A percentile compares a stretch with the other conserved stretches of the same genome.
Conservation (phyloP, 176 grass and related monocot genomes). For the Secale cereale region DNA sequence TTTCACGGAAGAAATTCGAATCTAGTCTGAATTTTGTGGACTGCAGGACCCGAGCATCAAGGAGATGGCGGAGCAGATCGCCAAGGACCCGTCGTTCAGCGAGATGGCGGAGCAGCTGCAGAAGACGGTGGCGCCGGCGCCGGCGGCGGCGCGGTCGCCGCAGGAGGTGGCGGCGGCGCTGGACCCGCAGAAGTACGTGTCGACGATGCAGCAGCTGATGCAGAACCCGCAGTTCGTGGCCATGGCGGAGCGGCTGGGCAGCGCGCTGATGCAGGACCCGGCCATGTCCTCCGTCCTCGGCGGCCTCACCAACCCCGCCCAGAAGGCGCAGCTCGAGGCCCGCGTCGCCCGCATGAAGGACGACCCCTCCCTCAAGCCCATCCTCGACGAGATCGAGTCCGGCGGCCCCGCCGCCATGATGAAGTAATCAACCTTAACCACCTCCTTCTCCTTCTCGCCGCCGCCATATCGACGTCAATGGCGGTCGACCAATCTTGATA, state of each 20-base stretch:
- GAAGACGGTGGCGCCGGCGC: constrained; percentile 52
- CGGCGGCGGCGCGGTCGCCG: constrained; percentile 27
- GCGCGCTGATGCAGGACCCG: constrained; percentile 96
- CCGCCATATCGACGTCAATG: not conserved
- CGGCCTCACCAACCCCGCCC: constrained; percentile 65
- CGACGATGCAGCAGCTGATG: constrained; percentile 95
- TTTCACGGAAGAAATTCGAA: not conserved
- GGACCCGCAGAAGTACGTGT: constrained; percentile 83
- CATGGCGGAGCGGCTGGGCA: constrained; percentile 86
- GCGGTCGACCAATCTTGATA: too few relatives aligned
- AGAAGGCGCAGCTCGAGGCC: constrained; percentile 76
- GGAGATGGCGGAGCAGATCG: constrained; percentile 97
- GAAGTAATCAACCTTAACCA: constrained; percentile 56
- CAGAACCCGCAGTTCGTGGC: constrained; percentile 88
- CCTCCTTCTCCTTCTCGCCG: too few relatives aligned
- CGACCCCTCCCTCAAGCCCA: constrained; percentile 74
- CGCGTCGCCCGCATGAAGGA: constrained; percentile 80
- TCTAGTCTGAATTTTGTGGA: not conserved
- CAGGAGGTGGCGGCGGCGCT: constrained; percentile 27
- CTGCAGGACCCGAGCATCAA: constrained; percentile 85
- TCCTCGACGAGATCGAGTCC: constrained; percentile 94
- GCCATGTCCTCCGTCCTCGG: constrained; percentile 71
- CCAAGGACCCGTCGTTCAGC: constrained; percentile 82
- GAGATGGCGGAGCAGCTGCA: constrained; percentile 98
- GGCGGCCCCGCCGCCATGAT: constrained; percentile 91